Percentiles rank a stretch among this genome's conserved stretches.
phyloP scores from a whole-genome alignment of 805 yeast genomes.

The Candida sonorensis region DNA sequence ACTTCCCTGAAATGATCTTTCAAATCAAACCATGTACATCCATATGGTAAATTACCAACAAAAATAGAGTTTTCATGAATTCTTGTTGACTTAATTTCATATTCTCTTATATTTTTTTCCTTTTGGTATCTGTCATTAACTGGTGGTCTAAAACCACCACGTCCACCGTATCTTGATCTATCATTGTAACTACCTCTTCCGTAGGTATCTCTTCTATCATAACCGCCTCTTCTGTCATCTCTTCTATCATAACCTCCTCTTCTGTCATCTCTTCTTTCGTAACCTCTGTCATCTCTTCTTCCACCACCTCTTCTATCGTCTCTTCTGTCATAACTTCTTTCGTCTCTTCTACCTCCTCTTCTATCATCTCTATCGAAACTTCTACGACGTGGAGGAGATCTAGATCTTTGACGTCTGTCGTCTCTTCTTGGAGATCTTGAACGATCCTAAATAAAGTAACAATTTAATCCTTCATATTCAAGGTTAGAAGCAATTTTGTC shows the following conservation, averaged over 20 bases:
- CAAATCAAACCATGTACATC: conserved; percentile 51
- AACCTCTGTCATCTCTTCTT: conserved; percentile 22
- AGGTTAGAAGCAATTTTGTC: too few relatives aligned
- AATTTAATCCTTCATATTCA: too few relatives aligned
- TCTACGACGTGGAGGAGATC: conserved; percentile 21
- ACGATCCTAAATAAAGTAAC: conserved; percentile 23
- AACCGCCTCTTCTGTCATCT: conserved; percentile 23
- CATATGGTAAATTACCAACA: conserved; percentile 68
- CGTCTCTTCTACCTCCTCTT: conserved; percentile 17
- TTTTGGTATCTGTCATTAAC: conserved; percentile 15
- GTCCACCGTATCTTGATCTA: conserved; percentile 14
- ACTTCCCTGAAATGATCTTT: conserved; percentile 51
- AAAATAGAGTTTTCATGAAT: conserved; percentile 65
- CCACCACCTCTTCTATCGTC: conserved; percentile 19
- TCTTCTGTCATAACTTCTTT: conserved; percentile 12
- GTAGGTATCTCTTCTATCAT: conserved; percentile 5
- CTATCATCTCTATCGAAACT: conserved; percentile 7
- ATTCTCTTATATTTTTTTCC: conserved; percentile 24
- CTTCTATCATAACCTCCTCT: conserved; percentile 8
- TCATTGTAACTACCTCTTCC: conserved; percentile 25
- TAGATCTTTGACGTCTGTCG: conserved; percentile 24
- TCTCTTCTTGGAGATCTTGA: conserved; percentile 30
- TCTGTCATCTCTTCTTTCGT: conserved; percentile 26
- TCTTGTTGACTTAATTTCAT: conserved; percentile 39
- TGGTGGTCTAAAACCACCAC: conserved; percentile 16